Evolutionary conservation across 768 basidiomycete genomes (phyloP), one percentile per base, ranked within the genome.

Genomic region (Peribolospora baueri): DNA sequence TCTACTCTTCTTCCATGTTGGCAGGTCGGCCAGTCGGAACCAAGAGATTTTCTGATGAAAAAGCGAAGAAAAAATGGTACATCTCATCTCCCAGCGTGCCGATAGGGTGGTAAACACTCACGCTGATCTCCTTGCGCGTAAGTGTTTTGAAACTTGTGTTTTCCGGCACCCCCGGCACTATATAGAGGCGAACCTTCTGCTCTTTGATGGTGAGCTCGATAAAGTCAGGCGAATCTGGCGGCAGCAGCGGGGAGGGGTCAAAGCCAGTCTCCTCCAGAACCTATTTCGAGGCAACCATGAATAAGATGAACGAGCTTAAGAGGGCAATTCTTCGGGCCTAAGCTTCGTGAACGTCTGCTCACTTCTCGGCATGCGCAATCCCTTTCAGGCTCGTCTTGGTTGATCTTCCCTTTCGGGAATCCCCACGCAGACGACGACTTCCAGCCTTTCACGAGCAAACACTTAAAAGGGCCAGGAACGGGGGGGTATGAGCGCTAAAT

Each of bases 321-420:
- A 5, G 36, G 42, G 43, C 8, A 45, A 45, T 13, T 45, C 9
- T 9, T 4, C 7, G 7, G 37, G 10, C 36, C 5, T 6, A 42
- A 40, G 55, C 43, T 37, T 14, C 45, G 13, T 3, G 49, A 43
- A 25, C 7, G 11, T 6, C 5, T 50, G 57, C 76, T 54, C 58
- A 90, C 91, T 72, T 98, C 93, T 67, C 93, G 79, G 54, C 84
- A 74, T 3, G 91, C 93, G 68, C 93, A 98, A 54, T 74, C 75
- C 51, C 75, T 74, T 55, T 80, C 76, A 6, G 81, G 77, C 66
- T 98, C 93, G 57, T 82, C 76, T 66, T 90, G 81, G 63, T 98
- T 98, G 67, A 97, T 97, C 70, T 98, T 98, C n/a, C 93, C 93
- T 66, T 91, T 84, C 5, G 93, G 93, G 68, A 97, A 98, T n/a